phyloP scores from a whole-genome alignment of 805 yeast species.

The Tetrapisispora namnaoensis region DNA sequence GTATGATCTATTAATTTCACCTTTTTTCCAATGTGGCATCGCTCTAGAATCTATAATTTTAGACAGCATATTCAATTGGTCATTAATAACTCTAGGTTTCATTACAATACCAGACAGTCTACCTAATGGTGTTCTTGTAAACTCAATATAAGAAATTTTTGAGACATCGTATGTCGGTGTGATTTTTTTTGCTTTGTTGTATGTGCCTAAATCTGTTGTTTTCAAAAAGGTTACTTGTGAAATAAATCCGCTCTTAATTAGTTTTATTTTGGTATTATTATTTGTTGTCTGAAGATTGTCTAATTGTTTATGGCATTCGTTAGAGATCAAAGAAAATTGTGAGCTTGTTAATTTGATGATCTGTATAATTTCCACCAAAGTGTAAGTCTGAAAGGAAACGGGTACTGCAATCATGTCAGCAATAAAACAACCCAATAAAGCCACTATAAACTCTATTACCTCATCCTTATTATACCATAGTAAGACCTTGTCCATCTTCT shows the following conservation, averaged over 20 bases:
- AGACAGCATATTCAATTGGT: conserved; percentile 74
- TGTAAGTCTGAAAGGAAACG: conserved; percentile 60
- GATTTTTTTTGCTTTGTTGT: conserved; percentile 46
- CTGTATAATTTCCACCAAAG: conserved; percentile 53
- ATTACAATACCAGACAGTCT: conserved; percentile 88
- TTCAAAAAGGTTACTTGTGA: conserved; percentile 35
- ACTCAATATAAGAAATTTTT: conserved; percentile 89
- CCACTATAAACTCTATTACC: conserved; percentile 74
- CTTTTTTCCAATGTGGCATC: conserved; percentile 38
- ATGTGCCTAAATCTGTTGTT: conserved; percentile 79
- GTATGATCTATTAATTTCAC: conserved; percentile 36
- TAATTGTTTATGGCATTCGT: conserved; percentile 61
- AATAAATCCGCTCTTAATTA: conserved; percentile 25
- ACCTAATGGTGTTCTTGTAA: conserved; percentile 81
- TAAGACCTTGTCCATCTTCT: conserved; percentile 75
- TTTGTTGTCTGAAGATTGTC: conserved; percentile 49
- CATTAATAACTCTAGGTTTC: conserved; percentile 77
- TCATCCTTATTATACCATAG: conserved; percentile 77
- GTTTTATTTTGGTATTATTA: conserved; percentile 24
- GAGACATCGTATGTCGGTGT: conserved; percentile 63
- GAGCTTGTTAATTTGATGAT: conserved; percentile 68
- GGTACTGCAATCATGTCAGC: conserved; percentile 96
- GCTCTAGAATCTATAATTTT: conserved; percentile 53
- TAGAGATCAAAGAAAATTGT: conserved; percentile 72
- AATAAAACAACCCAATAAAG: conserved; percentile 81